A percentile compares a stretch with the other conserved stretches of the same genome.
phyloP scores from a whole-genome alignment of 495 filamentous ascomycete species.

The Xylona heveae region DNA sequence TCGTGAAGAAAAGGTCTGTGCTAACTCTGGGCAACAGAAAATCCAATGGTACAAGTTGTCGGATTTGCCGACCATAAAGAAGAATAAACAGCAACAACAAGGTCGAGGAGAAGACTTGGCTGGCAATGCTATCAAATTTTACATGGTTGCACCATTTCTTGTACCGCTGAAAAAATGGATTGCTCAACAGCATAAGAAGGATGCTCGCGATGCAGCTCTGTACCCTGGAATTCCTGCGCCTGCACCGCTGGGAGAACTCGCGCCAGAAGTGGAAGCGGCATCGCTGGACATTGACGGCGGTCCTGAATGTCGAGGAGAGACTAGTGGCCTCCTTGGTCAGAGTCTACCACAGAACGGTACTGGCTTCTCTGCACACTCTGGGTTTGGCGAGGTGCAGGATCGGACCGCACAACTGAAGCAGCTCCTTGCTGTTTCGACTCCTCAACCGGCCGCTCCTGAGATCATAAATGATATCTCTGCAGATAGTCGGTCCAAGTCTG shows the following conservation, averaged over 20 bases:
- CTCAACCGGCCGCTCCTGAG: too few relatives aligned
- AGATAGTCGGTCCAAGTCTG: constrained; percentile 22
- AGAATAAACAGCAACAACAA: constrained; percentile 36
- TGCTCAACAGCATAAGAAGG: constrained; percentile 50
- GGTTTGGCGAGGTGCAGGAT: too few relatives aligned
- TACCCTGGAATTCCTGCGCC: too few relatives aligned
- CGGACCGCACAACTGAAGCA: too few relatives aligned
- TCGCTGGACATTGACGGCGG: constrained; percentile 10
- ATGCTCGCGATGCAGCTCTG: constrained; percentile 21
- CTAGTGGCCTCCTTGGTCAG: too few relatives aligned
- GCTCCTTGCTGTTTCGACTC: too few relatives aligned
- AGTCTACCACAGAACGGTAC: too few relatives aligned
- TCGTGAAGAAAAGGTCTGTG: constrained; percentile 31
- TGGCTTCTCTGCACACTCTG: too few relatives aligned
- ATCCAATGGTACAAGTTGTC: constrained; percentile 83
- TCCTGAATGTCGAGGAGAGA: too few relatives aligned
- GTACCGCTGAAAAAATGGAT: constrained; percentile 81
- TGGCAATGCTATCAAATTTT: constrained; percentile 66
- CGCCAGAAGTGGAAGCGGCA: constrained; percentile 4
- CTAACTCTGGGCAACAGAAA: constrained; percentile 18
- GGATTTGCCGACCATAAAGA: constrained; percentile 66
- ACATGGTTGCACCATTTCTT: constrained; percentile 93
- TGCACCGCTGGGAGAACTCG: constrained; percentile 9
- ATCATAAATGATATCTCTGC: too few relatives aligned
- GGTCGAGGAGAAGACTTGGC: constrained; percentile 25